Conservation (phyloP, 768 basidiomycete species). For the Daedaleopsis sinensis region DNA sequence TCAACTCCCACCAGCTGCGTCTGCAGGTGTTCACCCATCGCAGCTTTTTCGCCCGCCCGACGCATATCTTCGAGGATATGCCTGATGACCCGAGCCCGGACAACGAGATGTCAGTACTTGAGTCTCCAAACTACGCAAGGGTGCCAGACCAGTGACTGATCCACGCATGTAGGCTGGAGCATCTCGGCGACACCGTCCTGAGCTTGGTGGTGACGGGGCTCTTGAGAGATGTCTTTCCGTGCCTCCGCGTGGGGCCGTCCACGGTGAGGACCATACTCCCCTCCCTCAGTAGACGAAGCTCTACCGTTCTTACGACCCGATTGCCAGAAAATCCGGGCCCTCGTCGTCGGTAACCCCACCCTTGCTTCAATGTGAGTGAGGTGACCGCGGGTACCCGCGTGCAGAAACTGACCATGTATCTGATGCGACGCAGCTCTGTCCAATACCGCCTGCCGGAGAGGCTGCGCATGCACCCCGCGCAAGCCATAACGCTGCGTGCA, state of each 20-base stretch:
- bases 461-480: conserved; percentile 70
- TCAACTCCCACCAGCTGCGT: conserved; percentile 47
- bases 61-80: conserved; percentile 76
- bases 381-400: conserved; percentile 19
- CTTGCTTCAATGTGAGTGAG: conserved; percentile 65
- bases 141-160: background rate
- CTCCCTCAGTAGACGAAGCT: background rate
- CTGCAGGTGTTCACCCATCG: conserved; percentile 76
- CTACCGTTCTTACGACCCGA: background rate
- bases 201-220: conserved; percentile 67
- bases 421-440: conserved; percentile 47
- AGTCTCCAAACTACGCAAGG: background rate
- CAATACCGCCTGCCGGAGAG: conserved; percentile 64
- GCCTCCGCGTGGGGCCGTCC: conserved; percentile 74
- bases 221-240: conserved; percentile 64
- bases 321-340: conserved; percentile 72
- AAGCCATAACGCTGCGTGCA: conserved; percentile 69
- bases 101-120: conserved; percentile 86
- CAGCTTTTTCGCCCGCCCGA: conserved; percentile 68
- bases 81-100: conserved; percentile 76
- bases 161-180: conserved; percentile 57
- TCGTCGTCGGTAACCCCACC: conserved; percentile 75
- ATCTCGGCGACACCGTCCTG: conserved; percentile 77
- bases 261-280: conserved; percentile 50
- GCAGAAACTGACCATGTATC: background rate